phyloP scores from a whole-genome alignment of 2,329 filamentous ascomycete genomes.

The Cladosporium oxysporum region DNA sequence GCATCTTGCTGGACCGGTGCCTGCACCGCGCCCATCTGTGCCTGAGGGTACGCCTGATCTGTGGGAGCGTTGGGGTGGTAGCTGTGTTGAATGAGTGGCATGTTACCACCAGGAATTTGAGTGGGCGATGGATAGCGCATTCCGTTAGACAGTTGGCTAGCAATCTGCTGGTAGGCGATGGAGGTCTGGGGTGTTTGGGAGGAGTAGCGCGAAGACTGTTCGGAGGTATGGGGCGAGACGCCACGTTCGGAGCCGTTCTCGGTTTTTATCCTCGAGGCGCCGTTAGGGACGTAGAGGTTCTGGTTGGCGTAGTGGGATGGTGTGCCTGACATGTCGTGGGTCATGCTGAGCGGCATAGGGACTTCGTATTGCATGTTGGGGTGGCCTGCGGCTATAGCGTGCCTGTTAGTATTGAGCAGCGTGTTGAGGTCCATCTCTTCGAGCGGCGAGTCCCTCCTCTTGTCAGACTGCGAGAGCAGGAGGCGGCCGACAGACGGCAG shows the following conservation, averaged over 20 bases:
- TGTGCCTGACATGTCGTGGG: slow-evolving; percentile 33
- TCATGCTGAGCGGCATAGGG: slow-evolving; percentile 35
- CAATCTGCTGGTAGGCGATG: slow-evolving; percentile 47
- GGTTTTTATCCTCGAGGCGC: slow-evolving; percentile 55
- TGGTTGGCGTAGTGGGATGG: slow-evolving; percentile 40
- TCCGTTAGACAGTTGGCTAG: slow-evolving; percentile 52
- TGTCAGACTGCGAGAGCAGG: slow-evolving; percentile 33
- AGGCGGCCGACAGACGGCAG: slow-evolving; percentile 36
- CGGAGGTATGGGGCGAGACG: slow-evolving; percentile 56
- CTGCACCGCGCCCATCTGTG: slow-evolving; percentile 37
- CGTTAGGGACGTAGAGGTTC: slow-evolving; percentile 51
- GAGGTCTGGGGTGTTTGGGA: slow-evolving; percentile 57
- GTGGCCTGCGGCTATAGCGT: slow-evolving; percentile 34
- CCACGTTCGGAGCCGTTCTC: slow-evolving; percentile 62
- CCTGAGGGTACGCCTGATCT: slow-evolving; percentile 45
- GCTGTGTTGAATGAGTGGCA: slow-evolving; percentile 58
- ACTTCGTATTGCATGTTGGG: slow-evolving; percentile 44
- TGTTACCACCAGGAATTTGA: slow-evolving; percentile 40
- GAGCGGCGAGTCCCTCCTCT: slow-evolving; percentile 40
- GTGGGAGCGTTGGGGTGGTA: slow-evolving; percentile 54
- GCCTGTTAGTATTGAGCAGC: slow-evolving; percentile 42
- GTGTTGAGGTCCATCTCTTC: slow-evolving; percentile 40
- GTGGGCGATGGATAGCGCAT: slow-evolving; percentile 58
- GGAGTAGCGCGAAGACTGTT: slow-evolving; percentile 59
- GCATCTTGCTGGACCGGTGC: slow-evolving; percentile 38